A percentile compares a stretch with the other conserved stretches of the same genome.
These are phyloP conservation scores for Omphalotus guepiniiformis DNA, from an alignment of 768 basidiomycete species.

Conservation along the genomic window DNA sequence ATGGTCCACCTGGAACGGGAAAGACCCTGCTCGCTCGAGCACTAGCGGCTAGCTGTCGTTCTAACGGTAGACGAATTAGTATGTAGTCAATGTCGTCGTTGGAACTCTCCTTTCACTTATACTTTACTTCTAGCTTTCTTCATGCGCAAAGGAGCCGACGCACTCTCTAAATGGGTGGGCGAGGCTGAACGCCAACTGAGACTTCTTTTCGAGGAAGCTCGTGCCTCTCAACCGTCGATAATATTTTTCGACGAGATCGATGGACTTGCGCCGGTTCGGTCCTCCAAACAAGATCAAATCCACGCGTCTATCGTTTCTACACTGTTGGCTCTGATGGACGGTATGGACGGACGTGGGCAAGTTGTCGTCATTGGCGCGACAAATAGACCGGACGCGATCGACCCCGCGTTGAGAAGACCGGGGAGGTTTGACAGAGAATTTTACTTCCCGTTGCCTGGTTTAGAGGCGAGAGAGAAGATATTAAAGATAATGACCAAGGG, in stretches of 20 bases:
- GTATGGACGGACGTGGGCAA: constrained; percentile 97
- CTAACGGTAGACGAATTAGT: constrained; percentile 87
- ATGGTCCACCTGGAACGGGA: constrained; percentile 98
- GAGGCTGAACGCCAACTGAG: constrained; percentile 96
- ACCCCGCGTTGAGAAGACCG: constrained; percentile 89
- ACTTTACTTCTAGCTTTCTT: constrained; percentile 71
- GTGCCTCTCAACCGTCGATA: constrained; percentile 88
- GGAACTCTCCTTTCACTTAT: neutral
- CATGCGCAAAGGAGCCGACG: constrained; percentile 99
- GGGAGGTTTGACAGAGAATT: constrained; percentile 98
- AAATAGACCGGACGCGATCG: constrained; percentile 96
- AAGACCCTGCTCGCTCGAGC: constrained; percentile 94
- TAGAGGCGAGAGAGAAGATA: constrained; percentile 85
- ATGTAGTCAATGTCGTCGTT: constrained; percentile 26
- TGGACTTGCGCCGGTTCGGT: constrained; percentile 94
- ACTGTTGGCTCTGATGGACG: constrained; percentile 95
- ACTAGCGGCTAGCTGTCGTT: constrained; percentile 86
- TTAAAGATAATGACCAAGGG: constrained; percentile 83
- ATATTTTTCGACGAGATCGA: constrained; percentile 99
- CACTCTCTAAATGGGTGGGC: constrained; percentile 98
- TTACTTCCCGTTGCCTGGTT: constrained; percentile 88
- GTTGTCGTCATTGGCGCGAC: constrained; percentile 98
- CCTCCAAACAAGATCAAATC: constrained; percentile 98
- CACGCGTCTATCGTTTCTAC: constrained; percentile 98
- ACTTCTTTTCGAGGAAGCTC: constrained; percentile 93